phyloP scores from a whole-genome alignment of 345 rosid species.

The Linum lewisii region DNA sequence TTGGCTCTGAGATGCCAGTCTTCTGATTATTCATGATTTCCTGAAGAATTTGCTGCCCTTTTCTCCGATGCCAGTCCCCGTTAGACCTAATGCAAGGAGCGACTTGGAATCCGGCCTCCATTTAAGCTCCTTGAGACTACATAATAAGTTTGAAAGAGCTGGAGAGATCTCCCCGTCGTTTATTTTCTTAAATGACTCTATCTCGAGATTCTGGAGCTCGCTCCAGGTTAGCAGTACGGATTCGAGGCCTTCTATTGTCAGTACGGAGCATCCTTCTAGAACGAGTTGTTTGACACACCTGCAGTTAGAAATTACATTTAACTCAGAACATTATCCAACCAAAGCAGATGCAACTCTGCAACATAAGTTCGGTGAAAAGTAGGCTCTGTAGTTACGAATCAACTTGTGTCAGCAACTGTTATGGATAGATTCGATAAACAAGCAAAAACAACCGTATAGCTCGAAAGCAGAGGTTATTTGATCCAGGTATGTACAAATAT shows the following conservation, averaged over 20 bases:
- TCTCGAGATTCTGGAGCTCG: conserved; percentile 20
- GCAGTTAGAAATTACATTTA: background rate
- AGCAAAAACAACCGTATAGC: too few relatives aligned
- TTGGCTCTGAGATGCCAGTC: too few relatives aligned
- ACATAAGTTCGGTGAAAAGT: too few relatives aligned
- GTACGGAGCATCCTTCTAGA: conserved; percentile 24
- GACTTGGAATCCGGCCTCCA: conserved; percentile 29
- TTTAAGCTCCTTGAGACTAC: conserved; percentile 20
- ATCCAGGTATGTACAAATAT: too few relatives aligned
- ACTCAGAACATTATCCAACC: background rate
- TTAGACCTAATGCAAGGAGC: conserved; percentile 16
- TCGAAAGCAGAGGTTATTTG: too few relatives aligned
- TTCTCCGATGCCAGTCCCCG: conserved; percentile 25
- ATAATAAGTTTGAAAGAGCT: conserved; percentile 22
- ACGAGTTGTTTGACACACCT: conserved; percentile 19
- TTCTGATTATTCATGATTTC: conserved; percentile 9
- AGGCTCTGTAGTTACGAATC: too few relatives aligned
- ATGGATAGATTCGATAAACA: too few relatives aligned
- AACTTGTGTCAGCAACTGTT: too few relatives aligned
- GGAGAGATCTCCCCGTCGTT: conserved; percentile 19
- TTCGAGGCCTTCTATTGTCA: conserved; percentile 26
- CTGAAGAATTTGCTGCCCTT: conserved; percentile 27
- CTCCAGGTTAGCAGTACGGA: conserved; percentile 16
- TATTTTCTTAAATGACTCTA: conserved; percentile 23
- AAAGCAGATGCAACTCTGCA: background rate